Conservation (phyloP, 805 yeast species). For the Yamadazyma insecticola region DNA sequence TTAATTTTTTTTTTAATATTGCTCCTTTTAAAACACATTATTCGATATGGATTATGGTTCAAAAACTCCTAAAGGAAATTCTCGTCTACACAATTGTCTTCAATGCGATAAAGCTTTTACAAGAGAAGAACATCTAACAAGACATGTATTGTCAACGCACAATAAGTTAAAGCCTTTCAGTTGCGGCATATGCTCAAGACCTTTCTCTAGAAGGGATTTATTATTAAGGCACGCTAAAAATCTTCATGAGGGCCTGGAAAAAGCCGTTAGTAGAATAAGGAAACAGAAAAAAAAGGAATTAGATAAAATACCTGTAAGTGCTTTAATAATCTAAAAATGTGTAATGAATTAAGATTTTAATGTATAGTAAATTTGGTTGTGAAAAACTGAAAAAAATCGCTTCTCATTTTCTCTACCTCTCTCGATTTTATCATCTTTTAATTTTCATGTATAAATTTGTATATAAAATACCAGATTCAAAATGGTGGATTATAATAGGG, state of each 20-base stretch:
- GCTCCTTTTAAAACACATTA: too few species aligned
- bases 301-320: too few species aligned
- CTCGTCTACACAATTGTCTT: conserved; percentile 36
- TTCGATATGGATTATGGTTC: conserved; percentile 39
- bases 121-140: conserved; percentile 41
- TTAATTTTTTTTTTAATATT: too few species aligned
- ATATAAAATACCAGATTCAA: conserved; percentile 4
- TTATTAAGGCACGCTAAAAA: conserved; percentile 42
- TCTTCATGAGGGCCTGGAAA: conserved; percentile 39
- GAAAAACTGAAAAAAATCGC: too few species aligned
- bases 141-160: conserved; percentile 40
- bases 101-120: conserved; percentile 42
- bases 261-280: conserved; percentile 39
- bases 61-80: conserved; percentile 41
- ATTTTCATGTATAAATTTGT: conserved; percentile 8
- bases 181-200: conserved; percentile 41
- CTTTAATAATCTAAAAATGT: too few species aligned
- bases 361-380: too few species aligned
- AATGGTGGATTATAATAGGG: conserved; percentile 10
- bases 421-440: too few species aligned
- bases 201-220: conserved; percentile 40
- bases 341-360: too few species aligned
- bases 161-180: conserved; percentile 41
- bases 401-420: too few species aligned
- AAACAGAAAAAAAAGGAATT: conserved; percentile 32